phyloP scores from a whole-genome alignment of 805 yeast genomes.

The Zygoascus flipseniorum region DNA sequence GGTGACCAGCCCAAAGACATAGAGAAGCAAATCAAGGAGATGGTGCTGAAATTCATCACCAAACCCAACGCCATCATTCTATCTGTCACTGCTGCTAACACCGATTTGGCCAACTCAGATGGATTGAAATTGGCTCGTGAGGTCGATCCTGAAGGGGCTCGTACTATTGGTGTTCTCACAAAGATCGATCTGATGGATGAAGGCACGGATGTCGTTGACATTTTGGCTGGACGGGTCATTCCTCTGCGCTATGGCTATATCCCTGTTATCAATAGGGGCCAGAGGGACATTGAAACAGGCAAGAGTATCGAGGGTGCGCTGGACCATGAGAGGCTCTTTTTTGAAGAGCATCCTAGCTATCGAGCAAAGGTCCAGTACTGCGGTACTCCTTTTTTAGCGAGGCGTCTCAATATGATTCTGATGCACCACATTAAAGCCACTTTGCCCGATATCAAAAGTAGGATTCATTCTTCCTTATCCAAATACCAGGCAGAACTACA shows the following conservation, averaged over 20 bases:
- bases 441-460: slow-evolving; percentile 85
- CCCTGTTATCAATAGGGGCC: slow-evolving; percentile 96
- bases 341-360: slow-evolving; percentile 83
- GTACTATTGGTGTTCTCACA: slow-evolving; percentile 95
- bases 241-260: slow-evolving; percentile 94
- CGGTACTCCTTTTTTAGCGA: slow-evolving; percentile 94
- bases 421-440: slow-evolving; percentile 84
- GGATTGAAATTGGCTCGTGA: slow-evolving; percentile 94
- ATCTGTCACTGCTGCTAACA: slow-evolving; percentile 94
- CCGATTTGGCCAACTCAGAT: slow-evolving; percentile 94
- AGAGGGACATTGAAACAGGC: slow-evolving; percentile 81
- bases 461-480: slow-evolving; percentile 77
- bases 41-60: slow-evolving; percentile 86
- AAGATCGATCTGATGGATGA: slow-evolving; percentile 96
- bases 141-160: slow-evolving; percentile 89
- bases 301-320: slow-evolving; percentile 87
- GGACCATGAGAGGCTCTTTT: slow-evolving; percentile 69
- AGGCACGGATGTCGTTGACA: slow-evolving; percentile 95
- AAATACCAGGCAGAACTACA: slow-evolving; percentile 75
- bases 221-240: slow-evolving; percentile 89
- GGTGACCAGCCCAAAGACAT: slow-evolving; percentile 99
- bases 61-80: slow-evolving; percentile 93
- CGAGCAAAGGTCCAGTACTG: slow-evolving; percentile 87
- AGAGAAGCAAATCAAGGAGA: slow-evolving; percentile 85
- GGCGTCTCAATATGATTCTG: slow-evolving; percentile 80